Evolutionary conservation across 2,329 filamentous ascomycete genomes (phyloP).

Genomic region (Botryotinia convoluta): DNA sequence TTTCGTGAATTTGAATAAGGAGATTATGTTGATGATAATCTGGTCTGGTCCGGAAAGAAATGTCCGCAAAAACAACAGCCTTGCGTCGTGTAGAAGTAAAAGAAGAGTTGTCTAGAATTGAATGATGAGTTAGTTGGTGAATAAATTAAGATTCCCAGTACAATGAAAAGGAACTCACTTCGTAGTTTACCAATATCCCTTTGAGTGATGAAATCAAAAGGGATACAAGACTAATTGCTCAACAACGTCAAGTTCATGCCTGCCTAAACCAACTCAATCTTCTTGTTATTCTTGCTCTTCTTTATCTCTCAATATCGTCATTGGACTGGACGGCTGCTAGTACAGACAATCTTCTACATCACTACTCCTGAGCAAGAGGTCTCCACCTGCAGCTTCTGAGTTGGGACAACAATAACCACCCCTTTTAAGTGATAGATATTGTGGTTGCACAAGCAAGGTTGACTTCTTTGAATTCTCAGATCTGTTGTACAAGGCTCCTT

Average conservation of each 20-base stretch:
- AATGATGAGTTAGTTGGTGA: background rate
- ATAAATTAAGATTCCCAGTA: rapidly evolving
- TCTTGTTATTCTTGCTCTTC: background rate
- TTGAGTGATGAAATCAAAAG: background rate
- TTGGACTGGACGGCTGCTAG: background rate
- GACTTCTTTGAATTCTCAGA: background rate
- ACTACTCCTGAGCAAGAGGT: background rate
- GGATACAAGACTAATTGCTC: background rate
- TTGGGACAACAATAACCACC: background rate
- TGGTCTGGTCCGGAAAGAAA: too few species aligned
- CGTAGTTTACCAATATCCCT: background rate
- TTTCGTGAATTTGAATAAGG: background rate
- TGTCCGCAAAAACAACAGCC: background rate
- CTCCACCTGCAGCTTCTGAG: background rate
- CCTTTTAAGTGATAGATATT: background rate
- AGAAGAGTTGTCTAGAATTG: background rate
- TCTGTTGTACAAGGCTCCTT: background rate
- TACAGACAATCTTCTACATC: background rate
- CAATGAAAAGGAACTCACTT: background rate
- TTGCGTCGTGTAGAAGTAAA: background rate
- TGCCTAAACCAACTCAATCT: background rate
- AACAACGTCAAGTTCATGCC: background rate
- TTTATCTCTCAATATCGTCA: background rate
- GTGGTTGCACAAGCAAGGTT: background rate
- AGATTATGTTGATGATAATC: too few species aligned